phyloP scores from a whole-genome alignment of 352 stramenopile genomes.

The Aphanomyces invadans region DNA sequence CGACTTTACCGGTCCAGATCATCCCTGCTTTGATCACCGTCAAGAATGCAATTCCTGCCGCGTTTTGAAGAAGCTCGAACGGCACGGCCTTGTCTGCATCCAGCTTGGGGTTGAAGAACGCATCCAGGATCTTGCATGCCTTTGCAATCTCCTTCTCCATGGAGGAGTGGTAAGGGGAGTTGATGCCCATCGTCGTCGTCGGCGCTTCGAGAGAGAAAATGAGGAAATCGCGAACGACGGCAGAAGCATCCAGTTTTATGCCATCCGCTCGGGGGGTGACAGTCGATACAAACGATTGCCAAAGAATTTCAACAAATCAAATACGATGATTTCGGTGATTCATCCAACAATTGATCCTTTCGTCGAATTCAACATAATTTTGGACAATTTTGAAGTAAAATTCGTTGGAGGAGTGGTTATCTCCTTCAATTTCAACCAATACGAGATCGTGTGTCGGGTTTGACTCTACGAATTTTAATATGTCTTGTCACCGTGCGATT shows the following conservation, averaged over 20 bases:
- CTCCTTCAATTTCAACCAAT: neutral
- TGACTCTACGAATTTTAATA: no score
- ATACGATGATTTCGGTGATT: no score
- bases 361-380: no score
- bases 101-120: conserved; percentile 70
- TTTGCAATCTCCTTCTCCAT: conserved; percentile 85
- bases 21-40: conserved; percentile 80
- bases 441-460: no score
- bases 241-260: neutral
- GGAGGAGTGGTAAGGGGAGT: conserved; percentile 77
- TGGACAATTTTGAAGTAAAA: no score
- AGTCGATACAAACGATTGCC: no score
- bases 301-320: neutral
- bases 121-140: conserved; percentile 72
- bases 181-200: conserved; percentile 55
- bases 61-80: conserved; percentile 72
- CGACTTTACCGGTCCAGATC: conserved; percentile 78
- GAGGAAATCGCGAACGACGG: neutral
- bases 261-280: neutral
- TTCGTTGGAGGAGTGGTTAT: no score
- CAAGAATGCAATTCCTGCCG: conserved; percentile 67
- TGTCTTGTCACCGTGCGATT: no score
- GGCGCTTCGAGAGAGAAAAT: neutral
- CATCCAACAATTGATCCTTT: no score
- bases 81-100: conserved; percentile 69